Conservation (phyloP, 331 rosid genomes). For the Quercus phellos region DNA sequence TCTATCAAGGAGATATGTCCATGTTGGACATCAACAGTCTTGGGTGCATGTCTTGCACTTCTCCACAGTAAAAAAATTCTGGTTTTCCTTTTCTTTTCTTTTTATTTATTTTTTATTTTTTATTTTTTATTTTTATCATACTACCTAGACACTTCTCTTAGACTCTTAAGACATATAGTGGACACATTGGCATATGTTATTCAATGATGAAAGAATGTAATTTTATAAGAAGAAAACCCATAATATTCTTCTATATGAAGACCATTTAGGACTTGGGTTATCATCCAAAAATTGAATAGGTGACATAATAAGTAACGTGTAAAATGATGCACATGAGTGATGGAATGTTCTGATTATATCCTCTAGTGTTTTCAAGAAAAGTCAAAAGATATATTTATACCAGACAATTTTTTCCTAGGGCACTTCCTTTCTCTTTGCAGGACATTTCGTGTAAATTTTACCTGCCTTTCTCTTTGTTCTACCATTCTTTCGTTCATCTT, state of each 20-base stretch:
- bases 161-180: too few species aligned
- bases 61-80: neutral
- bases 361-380: neutral
- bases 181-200: neutral
- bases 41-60: neutral
- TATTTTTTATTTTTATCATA: too few species aligned
- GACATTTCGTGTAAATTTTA: neutral
- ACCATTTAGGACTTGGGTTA: neutral
- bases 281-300: neutral
- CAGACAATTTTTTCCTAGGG: neutral
- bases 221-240: neutral
- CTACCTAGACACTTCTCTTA: too few species aligned
- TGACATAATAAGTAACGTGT: neutral
- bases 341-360: neutral
- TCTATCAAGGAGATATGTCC: too few species aligned
- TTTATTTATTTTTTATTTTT: accelerated
- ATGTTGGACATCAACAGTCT: too few species aligned
- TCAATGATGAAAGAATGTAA: neutral
- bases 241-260: neutral
- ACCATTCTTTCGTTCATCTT: neutral
- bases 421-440: neutral
- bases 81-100: too few species aligned
- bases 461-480: neutral
- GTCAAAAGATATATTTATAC: neutral
- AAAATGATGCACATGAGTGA: neutral